Evolutionary conservation across 2,329 filamentous ascomycete genomes (phyloP), one percentile per base, ranked within the genome.

Genomic region (Xylariaceae sp.): DNA sequence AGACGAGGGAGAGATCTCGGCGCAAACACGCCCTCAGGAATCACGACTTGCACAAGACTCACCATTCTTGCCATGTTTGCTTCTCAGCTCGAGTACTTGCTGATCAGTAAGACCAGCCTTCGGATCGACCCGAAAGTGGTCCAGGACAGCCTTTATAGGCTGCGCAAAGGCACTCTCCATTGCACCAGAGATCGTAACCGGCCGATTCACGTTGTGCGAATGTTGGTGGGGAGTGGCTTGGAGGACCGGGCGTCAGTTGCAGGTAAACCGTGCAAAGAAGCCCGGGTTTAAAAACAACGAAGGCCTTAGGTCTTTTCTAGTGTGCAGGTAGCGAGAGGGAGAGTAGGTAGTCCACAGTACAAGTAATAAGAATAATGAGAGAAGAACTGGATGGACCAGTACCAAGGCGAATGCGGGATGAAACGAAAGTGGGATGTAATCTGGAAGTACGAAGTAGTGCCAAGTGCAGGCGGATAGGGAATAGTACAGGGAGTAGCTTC

Each of bases 31-130:
- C 11, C 23, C 23, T 30, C 23, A 41, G 37, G 13, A 9, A 30
- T 23, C 30, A 34, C 49, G 37, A 55, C 51, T 30, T 59, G 34
- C n/a, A 17, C 44, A 48, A 30, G 51, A 72, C 82, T 62, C 77
- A 88, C 86, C 80, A 79, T 89, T 89, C 71, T 80, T 84, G 64
- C 86, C 86, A 71, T 88, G 74, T 74, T 85, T 87, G 54, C 75
- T 74, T 64, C 82, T 79, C 64, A 80, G 76, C 55, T 79, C 75
- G 51, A 72, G 67, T 57, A 88, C 82, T 73, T 88, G 84, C n/a
- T 77, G 72, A 65, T 86, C 80, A 10, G 75, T 80, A 68, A 89
- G 76, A 66, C 86, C 86, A 64, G 75, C 73, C 49, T 74, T 71
- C 55, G 78, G 75, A 64, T 85, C 77, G 57, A 87, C 85, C 11